Conservation (phyloP, 495 filamentous ascomycete species). For the Mytilinidion resinicola region DNA sequence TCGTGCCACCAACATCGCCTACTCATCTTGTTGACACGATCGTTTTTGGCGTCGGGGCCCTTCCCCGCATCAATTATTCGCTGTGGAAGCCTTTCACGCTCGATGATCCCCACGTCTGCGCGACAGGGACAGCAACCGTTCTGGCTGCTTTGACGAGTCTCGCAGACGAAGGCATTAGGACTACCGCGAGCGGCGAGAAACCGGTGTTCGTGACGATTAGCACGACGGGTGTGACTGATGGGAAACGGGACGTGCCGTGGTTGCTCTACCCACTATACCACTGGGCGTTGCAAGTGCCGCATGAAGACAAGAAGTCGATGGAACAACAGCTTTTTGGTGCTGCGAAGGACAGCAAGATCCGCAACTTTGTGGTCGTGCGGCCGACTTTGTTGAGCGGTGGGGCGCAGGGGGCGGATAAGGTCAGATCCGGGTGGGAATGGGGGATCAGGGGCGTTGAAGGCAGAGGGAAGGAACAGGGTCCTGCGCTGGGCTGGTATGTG, state of each 20-base stretch:
- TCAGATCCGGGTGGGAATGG: conserved; percentile 26
- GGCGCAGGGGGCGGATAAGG: conserved; percentile 21
- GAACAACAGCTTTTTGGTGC: conserved; percentile 41
- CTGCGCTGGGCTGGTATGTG: conserved; percentile 30
- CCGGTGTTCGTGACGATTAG: conserved; percentile 47
- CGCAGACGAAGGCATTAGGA: neutral
- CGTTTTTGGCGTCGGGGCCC: conserved; percentile 32
- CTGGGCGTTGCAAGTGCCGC: conserved; percentile 44
- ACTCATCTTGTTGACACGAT: conserved; percentile 30
- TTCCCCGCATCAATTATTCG: conserved; percentile 25
- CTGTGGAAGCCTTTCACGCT: conserved; percentile 34
- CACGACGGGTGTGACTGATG: conserved; percentile 48
- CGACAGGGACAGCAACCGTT: conserved; percentile 43
- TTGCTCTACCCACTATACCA: conserved; percentile 47
- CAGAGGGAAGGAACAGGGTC: conserved; percentile 23
- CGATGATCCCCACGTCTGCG: conserved; percentile 54
- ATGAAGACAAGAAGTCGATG: conserved; percentile 56
- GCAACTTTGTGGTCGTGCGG: conserved; percentile 46
- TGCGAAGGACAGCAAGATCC: conserved; percentile 14
- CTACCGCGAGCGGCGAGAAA: conserved; percentile 19
- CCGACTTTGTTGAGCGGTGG: conserved; percentile 36
- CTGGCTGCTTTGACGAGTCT: conserved; percentile 39
- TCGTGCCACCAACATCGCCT: conserved; percentile 8
- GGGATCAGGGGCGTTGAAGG: conserved; percentile 3
- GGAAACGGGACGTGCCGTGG: conserved; percentile 48